These are phyloP conservation scores for Leishmania braziliensis DNA, from an alignment of 208 protist species.

Conservation along the genomic window DNA sequence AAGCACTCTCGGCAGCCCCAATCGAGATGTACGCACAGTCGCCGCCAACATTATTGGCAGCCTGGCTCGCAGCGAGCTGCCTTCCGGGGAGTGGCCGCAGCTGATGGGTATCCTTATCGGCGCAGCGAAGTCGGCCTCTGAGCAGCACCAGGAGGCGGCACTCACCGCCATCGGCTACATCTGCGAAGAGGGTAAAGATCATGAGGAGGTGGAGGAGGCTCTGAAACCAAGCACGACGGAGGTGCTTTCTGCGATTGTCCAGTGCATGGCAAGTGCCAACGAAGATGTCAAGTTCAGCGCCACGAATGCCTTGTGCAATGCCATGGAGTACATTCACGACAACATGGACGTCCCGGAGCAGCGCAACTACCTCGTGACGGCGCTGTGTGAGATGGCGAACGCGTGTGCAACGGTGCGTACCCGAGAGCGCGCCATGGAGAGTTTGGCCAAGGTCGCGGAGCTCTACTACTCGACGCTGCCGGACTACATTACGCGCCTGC, in stretches of 20 bases:
- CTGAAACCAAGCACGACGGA: constrained; percentile 74
- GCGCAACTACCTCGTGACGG: constrained; percentile 90
- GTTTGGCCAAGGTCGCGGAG: constrained; percentile 93
- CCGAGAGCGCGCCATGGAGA: constrained; percentile 91
- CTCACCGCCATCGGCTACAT: constrained; percentile 97
- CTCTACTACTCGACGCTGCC: constrained; percentile 96
- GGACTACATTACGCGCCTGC: constrained; percentile 90
- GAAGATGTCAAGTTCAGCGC: constrained; percentile 87
- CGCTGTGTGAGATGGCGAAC: constrained; percentile 81
- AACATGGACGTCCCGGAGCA: constrained; percentile 95
- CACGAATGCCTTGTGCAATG: constrained; percentile 94
- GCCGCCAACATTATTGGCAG: constrained; percentile 95
- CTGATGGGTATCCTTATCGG: constrained; percentile 88
- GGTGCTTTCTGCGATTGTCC: constrained; percentile 92
- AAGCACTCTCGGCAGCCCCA: constrained; percentile 72
- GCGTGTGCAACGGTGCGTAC: constrained; percentile 49
- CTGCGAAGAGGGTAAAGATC: constrained; percentile 94
- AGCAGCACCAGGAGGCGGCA: constrained; percentile 90
- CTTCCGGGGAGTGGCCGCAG: constrained; percentile 92
- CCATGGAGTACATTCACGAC: constrained; percentile 95
- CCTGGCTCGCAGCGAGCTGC: constrained; percentile 96
- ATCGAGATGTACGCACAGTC: constrained; percentile 86
- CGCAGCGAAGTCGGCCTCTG: constrained; percentile 53
- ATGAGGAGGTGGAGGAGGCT: constrained; percentile 65
- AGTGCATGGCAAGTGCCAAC: constrained; percentile 85